Base-by-base conservation (phyloP, 1,284 basidiomycete genomes). In the Xerocomus cyaneibrunnescens region DNA sequence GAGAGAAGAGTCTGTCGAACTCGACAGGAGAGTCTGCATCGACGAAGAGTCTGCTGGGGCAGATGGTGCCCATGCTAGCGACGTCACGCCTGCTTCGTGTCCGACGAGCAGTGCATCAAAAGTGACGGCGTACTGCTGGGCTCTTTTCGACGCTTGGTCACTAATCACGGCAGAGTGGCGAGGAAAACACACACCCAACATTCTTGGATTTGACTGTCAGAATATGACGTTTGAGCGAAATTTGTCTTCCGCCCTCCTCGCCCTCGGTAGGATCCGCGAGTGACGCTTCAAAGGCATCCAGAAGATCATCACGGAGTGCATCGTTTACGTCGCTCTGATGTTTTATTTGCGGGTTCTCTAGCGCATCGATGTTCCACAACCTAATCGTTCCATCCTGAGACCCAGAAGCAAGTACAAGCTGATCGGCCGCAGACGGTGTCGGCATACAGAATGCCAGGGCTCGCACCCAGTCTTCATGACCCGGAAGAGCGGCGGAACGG, bases 381-480 rank as follows among this genome's bases (percentile, higher is more conserved):
- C 94, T 84, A 49, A 97, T 89, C 34, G 91, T 94, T 16, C 85
- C 84, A 67, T 98, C 95, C 71, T 97, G 94, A 4, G 93, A 93
- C 2, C 92, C 95, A 14, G 93, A 94, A 1, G 95, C 93, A 17
- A 98, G 76, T 1, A 84, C 58, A 23, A 85, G 72, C 17, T 76
- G 68, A 41, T 76, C 71, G 9, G 30, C 63, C 9, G 36, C 1
- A 6, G 47, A 41, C 16, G 44, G 19, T 12, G 53, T 43, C 10
- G 73, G 67, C 3, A 61, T 39, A 25, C 77, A 78, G 68, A 97
- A 92, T 2, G 85, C 78, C 23, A 98, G 78, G 54, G 83, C 79
- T 56, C 88, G 84, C 45, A 97, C 79, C 94, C 94, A 98, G 66
- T 98, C 94, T 75, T 96, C 90, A 64, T 98, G 94, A 0, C 94